These are phyloP conservation scores for Saitozyma sp. DNA, from an alignment of 768 basidiomycete species.

Conservation along the genomic window DNA sequence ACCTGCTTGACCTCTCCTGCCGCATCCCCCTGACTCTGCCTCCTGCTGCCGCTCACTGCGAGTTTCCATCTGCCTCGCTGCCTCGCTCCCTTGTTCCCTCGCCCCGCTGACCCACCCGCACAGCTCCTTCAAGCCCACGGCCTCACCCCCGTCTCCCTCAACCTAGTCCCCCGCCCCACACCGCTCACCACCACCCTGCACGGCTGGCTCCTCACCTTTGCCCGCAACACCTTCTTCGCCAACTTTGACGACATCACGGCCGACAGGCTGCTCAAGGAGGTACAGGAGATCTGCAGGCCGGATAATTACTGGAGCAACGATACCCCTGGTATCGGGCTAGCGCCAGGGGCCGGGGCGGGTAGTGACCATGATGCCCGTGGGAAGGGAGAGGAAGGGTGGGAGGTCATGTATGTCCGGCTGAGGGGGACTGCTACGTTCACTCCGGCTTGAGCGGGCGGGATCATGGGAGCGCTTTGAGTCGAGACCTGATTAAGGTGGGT, in stretches of 20 bases:
- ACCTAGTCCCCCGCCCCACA: constrained; percentile 51
- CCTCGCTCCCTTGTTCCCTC: background rate
- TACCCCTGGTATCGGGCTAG: constrained; percentile 25
- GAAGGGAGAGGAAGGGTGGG: constrained; percentile 55
- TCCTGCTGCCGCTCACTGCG: no score
- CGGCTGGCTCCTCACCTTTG: constrained; percentile 72
- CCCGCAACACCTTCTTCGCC: constrained; percentile 62
- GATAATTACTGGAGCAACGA: constrained; percentile 34
- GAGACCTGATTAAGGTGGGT: no score
- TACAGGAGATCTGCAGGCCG: constrained; percentile 53
- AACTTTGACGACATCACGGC: constrained; percentile 62
- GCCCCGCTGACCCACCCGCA: background rate
- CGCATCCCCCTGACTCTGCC: no score
- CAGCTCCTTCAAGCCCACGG: constrained; percentile 29
- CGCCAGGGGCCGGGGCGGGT: background rate
- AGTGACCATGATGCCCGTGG: constrained; percentile 2
- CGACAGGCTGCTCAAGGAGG: constrained; percentile 64
- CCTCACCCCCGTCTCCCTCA: constrained; percentile 21
- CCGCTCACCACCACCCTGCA: constrained; percentile 48
- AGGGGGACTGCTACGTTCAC: constrained; percentile 55
- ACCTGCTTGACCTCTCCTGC: no score
- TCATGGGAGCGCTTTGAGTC: no score
- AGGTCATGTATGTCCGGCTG: constrained; percentile 71
- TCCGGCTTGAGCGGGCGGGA: background rate
- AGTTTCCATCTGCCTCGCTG: no score